Evolutionary conservation across 768 basidiomycete species (phyloP), one percentile per base, ranked within the genome.

Genomic region (Mycena rosella): DNA sequence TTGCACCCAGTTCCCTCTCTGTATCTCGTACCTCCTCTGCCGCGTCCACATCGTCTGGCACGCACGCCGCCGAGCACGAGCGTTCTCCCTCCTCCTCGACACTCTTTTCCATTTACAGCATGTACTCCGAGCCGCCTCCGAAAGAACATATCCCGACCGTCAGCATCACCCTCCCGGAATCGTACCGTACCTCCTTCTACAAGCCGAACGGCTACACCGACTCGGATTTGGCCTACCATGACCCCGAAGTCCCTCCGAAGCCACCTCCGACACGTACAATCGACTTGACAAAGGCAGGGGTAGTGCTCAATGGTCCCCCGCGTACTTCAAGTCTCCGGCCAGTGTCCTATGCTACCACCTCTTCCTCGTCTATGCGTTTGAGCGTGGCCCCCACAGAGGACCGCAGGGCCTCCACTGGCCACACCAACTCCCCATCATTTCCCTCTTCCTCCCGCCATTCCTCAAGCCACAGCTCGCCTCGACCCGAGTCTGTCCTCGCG

Each of bases 51-150:
- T 75, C 81, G 47, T 72, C 76, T 29, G 68, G 82, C 76, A 68
- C 79, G 78, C 75, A 77, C 74, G 60, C 72, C 73, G 51, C 78
- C 76, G 81, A 82, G 56, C 81, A 80, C 72, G 85, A 83, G 22
- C 86, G 89, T 64, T 82, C 81, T 62, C 89, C 91, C 0, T 88
- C 91, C 15, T 92, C 93, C 73, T 88, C 91, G 54, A 88, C 92
- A 15, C 92, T 95, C 75, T 88, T 91, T 75, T 89, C 91, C 59
- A 95, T 95, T 63, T 95, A 94, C 77, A 93, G 91, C 54, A 94
- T 94, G 93, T 95, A 95, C 77, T 52, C 44, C n/a, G 51, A 60
- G 8, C 45, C 72, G 62, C 73, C 62, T 27, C 60, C 72, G 15
- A 71, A 70, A 45, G 63, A 69, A 30, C 58, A 72, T 57, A 72